phyloP scores from a whole-genome alignment of 129 eudicot species.

The Arctium lappa region DNA sequence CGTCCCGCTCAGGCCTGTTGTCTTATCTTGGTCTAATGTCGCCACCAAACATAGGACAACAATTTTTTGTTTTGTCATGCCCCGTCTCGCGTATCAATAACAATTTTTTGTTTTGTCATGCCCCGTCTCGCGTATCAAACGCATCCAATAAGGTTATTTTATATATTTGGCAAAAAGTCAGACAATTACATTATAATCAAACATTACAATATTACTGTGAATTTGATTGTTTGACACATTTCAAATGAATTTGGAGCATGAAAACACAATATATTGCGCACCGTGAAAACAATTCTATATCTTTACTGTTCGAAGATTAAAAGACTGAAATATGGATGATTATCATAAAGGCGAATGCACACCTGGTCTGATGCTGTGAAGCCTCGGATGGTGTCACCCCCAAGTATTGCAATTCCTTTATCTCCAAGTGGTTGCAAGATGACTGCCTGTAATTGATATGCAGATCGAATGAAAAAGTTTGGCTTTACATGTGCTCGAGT shows the following conservation, averaged over 20 bases:
- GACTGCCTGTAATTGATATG: conserved; percentile 57
- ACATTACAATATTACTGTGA: neutral
- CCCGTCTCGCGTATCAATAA: no score
- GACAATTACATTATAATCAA: neutral
- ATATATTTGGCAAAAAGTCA: neutral
- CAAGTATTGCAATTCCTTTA: conserved; percentile 82
- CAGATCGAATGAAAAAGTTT: neutral
- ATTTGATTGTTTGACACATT: neutral
- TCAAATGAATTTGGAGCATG: conserved; percentile 2
- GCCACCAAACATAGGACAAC: no score
- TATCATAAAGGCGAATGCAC: conserved; percentile 12
- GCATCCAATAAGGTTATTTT: neutral
- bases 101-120: no score
- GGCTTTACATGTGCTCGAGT: neutral
- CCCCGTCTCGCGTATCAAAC: neutral
- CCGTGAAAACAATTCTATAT: neutral
- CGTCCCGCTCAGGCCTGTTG: no score
- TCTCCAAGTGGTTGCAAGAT: conserved; percentile 93
- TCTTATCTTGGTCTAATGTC: no score
- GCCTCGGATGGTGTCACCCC: conserved; percentile 96
- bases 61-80: no score
- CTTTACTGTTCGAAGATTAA: neutral
- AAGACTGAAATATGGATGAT: neutral
- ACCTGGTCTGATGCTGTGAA: conserved; percentile 98
- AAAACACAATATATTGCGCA: neutral